Base-by-base conservation (phyloP, 129 eudicot species). In the Helianthus tuberosus region DNA sequence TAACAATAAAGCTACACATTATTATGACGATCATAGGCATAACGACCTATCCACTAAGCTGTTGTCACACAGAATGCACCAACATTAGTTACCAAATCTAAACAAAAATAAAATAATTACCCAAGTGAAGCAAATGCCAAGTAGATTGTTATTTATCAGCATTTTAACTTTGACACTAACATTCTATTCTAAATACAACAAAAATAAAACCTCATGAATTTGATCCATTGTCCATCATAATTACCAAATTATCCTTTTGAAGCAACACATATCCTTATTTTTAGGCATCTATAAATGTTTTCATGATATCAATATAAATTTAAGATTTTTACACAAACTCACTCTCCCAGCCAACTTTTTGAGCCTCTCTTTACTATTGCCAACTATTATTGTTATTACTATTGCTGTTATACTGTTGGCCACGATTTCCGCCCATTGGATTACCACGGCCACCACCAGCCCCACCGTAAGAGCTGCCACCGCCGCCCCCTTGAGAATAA, bases 351-450 rank as follows among this genome's bases (percentile, higher is more conserved):
- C 53, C 25, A 48, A 27, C 60, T 14, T 51, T 10, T 1, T 3
- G 38, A 32, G 38, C 64, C 71, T 63, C 71, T 63, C n/a, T 5
- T 76, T 46, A 86, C 74, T 88, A 83, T 72, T 80, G 97, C 97
- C 97, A 89, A 41, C 86, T 86, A 72, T 84, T 77, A 71, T 58
- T 58, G 12, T 27, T 58, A 25, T 4, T 59, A 25, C n/a, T 59
- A 59, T 59, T 59, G 47, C 86, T 86, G 70, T 80, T 77, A 59
- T 83, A 87, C 55, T 92, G 96, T 70, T 89, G 97, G 48, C 87
- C 89, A 29, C 93, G 89, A 39, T 82, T 91, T 17, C 91, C 84
- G 29, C 76, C 79, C 82, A 84, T 51, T 11, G 83, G 48, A 43
- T 69, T 77, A 57, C 84, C 90, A 35, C 88, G 87, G 8, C 95